phyloP scores from a whole-genome alignment of 768 basidiomycete genomes.

The Cystobasidium onofrii region DNA sequence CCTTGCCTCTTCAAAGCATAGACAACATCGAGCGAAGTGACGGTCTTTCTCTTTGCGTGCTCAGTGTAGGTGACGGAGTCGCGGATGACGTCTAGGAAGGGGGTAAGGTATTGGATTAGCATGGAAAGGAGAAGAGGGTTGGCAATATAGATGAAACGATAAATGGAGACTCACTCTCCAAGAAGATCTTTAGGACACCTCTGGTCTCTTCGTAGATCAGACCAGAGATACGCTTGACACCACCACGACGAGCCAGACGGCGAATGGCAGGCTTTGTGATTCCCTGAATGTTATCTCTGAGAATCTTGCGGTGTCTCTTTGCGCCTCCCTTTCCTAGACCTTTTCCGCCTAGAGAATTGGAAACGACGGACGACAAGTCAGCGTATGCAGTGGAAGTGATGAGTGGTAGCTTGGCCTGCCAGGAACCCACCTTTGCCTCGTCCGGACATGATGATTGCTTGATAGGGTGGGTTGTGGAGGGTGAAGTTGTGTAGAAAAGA shows the following conservation, averaged over 20 bases:
- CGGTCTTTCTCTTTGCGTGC: conserved; percentile 47
- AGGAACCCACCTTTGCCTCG: conserved; percentile 68
- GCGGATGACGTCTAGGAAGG: conserved; percentile 47
- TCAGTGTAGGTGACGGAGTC: conserved; percentile 44
- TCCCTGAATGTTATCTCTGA: conserved; percentile 56
- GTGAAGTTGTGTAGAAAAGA: background rate
- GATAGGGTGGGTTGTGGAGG: background rate
- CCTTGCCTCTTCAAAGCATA: conserved; percentile 58
- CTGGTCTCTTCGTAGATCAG: conserved; percentile 53
- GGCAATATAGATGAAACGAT: too few species aligned
- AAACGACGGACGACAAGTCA: too few species aligned
- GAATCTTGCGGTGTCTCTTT: conserved; percentile 67
- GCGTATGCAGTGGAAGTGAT: too few species aligned
- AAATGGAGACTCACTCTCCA: conserved; percentile 43
- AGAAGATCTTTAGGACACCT: conserved; percentile 54
- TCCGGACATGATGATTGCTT: conserved; percentile 68
- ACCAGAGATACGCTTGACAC: conserved; percentile 80
- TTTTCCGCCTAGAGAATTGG: conserved; percentile 51
- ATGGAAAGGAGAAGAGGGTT: too few species aligned
- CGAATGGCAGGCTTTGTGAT: conserved; percentile 86
- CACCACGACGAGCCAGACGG: conserved; percentile 90
- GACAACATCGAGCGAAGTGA: conserved; percentile 58
- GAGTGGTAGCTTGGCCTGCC: too few species aligned
- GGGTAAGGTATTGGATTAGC: background rate
- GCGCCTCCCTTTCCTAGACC: conserved; percentile 50